A percentile compares a stretch with the other conserved stretches of the same genome.
phyloP scores from a whole-genome alignment of 2,329 filamentous ascomycete genomes.

The Aspergillus chevalieri region DNA sequence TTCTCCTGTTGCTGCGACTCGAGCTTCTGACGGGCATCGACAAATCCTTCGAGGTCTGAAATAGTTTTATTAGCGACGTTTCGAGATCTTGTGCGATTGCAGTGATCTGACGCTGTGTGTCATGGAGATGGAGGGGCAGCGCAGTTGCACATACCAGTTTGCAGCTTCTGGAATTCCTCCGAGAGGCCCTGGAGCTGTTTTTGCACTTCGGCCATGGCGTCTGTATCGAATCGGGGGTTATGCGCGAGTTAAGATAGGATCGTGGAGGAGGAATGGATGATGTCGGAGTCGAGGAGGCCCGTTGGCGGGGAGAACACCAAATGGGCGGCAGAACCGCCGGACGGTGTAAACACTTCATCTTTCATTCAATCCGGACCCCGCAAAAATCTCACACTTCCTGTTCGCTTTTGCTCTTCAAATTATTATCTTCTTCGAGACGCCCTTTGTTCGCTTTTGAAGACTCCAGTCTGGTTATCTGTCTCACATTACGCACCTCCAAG shows the following conservation, averaged over 20 bases:
- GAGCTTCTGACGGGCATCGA: slow-evolving; percentile 80
- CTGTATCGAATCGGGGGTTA: slow-evolving; percentile 10
- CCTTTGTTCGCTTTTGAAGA: neutral
- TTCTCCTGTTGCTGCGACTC: slow-evolving; percentile 94
- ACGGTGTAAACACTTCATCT: slow-evolving; percentile 9
- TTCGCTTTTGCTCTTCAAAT: neutral
- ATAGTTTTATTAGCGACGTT: slow-evolving; percentile 2
- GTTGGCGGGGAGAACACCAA: slow-evolving; percentile 20
- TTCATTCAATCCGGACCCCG: slow-evolving; percentile 1
- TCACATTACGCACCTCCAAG: slow-evolving; percentile 7
- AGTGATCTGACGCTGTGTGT: neutral
- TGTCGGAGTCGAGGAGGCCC: slow-evolving; percentile 10
- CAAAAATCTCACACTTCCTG: neutral
- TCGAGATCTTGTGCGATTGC: neutral
- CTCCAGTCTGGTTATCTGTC: neutral
- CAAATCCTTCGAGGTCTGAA: slow-evolving; percentile 69
- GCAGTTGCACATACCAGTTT: slow-evolving; percentile 58
- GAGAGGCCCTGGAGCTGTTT: slow-evolving; percentile 74
- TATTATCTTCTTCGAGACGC: neutral
- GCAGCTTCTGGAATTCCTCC: slow-evolving; percentile 80
- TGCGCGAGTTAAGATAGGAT: neutral
- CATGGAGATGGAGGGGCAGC: neutral
- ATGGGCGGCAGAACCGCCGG: slow-evolving; percentile 14
- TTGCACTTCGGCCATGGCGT: slow-evolving; percentile 64
- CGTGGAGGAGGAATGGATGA: slow-evolving; percentile 6